Percentiles rank a stretch among this genome's conserved stretches.
Conservation (phyloP, 495 filamentous ascomycete species). For the Apiosordaria backusii region DNA sequence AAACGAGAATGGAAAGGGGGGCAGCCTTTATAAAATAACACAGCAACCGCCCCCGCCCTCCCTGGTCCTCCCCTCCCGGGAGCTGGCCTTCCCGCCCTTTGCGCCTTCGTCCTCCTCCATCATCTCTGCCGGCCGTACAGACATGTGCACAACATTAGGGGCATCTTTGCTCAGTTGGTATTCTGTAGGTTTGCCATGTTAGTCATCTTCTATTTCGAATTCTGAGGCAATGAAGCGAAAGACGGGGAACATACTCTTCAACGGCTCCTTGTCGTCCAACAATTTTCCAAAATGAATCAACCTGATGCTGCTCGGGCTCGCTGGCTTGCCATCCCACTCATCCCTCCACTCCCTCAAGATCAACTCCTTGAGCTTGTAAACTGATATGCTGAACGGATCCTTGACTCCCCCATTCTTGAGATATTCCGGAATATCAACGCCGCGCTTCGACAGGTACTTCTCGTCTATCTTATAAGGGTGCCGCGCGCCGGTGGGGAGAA, state of each 20-base stretch:
- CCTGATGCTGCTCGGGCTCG: conserved; percentile 78
- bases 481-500: conserved; percentile 74
- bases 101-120: conserved; percentile 77
- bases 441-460: conserved; percentile 75
- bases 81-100: conserved; percentile 63
- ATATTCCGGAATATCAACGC: conserved; percentile 63
- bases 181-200: conserved; percentile 47
- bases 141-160: conserved; percentile 90
- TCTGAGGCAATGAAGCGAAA: background rate
- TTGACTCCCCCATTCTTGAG: conserved; percentile 48
- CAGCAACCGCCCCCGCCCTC: conserved; percentile 73
- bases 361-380: conserved; percentile 88
- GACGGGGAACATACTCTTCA: conserved; percentile 45
- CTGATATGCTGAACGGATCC: conserved; percentile 82
- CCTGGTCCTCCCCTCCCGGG: conserved; percentile 55
- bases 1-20: background rate
- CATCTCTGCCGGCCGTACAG: conserved; percentile 80
- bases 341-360: conserved; percentile 87
- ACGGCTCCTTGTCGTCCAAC: conserved; percentile 76
- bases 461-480: conserved; percentile 86
- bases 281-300: conserved; percentile 86
- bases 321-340: conserved; percentile 83
- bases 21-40: conserved; percentile 58
- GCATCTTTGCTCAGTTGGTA: conserved; percentile 68
- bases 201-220: background rate